A percentile compares a stretch with the other conserved stretches of the same genome.
phyloP scores from a whole-genome alignment of 2,329 filamentous ascomycete species.

The Exophiala xenobiotica region DNA sequence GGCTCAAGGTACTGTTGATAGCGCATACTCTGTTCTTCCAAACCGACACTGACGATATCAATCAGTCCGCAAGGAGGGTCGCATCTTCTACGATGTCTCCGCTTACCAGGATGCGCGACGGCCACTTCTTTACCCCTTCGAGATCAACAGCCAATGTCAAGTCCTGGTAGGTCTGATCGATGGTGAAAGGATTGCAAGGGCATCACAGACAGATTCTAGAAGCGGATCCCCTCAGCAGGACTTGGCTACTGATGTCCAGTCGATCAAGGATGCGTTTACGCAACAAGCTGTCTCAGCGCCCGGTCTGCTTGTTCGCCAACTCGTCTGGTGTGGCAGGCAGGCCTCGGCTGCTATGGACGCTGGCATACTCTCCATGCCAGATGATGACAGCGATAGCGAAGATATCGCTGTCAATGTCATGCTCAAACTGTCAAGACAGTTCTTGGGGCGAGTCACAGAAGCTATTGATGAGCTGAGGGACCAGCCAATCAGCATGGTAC shows the following conservation, averaged over 20 bases:
- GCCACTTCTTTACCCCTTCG: conserved; percentile 68
- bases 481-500: conserved; percentile 26
- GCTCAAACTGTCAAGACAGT: conserved; percentile 7
- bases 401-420: conserved; percentile 11
- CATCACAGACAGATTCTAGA: neutral
- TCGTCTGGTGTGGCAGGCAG: conserved; percentile 12
- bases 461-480: conserved; percentile 16
- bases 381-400: conserved; percentile 9
- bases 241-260: conserved; percentile 6
- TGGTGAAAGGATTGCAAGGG: conserved; percentile 64
- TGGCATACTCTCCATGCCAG: conserved; percentile 12
- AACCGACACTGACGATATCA: neutral
- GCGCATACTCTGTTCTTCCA: neutral
- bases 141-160: conserved; percentile 81
- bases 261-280: conserved; percentile 18
- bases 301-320: conserved; percentile 17
- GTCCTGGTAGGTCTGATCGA: conserved; percentile 83
- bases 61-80: conserved; percentile 1
- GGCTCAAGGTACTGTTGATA: conserved; percentile 2
- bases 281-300: conserved; percentile 4
- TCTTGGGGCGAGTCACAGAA: neutral
- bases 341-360: neutral
- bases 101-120: conserved; percentile 16
- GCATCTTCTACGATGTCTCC: conserved; percentile 22
- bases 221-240: conserved; percentile 29